These are phyloP conservation scores for Lentinula sp. DNA, from an alignment of 768 basidiomycete genomes.

Conservation along the genomic window DNA sequence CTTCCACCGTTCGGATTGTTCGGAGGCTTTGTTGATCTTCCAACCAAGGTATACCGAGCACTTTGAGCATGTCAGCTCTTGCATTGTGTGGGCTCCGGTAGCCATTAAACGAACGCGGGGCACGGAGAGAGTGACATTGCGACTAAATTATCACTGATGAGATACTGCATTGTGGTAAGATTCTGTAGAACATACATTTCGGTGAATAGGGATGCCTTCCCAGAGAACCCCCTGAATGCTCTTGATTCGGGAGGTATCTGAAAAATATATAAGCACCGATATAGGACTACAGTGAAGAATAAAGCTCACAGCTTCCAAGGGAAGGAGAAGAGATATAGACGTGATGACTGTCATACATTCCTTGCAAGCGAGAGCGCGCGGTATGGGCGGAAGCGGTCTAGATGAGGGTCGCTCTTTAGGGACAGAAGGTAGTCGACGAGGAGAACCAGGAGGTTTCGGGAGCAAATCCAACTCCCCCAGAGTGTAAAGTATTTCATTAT, in stretches of 20 bases:
- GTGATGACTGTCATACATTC: conserved; percentile 39
- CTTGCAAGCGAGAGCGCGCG: conserved; percentile 39
- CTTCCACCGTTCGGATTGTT: conserved; percentile 56
- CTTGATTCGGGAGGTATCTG: conserved; percentile 41
- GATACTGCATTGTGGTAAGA: neutral
- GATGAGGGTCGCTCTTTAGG: conserved; percentile 22
- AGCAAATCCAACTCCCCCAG: neutral
- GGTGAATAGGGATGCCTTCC: conserved; percentile 54
- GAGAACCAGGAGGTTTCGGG: neutral
- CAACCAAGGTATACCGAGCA: conserved; percentile 55
- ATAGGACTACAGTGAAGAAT: neutral
- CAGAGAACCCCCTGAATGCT: conserved; percentile 48
- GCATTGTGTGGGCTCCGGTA: conserved; percentile 59
- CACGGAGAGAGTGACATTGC: conserved; percentile 37
- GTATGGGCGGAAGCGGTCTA: conserved; percentile 45
- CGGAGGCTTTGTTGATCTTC: conserved; percentile 56
- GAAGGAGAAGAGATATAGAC: conserved; percentile 35
- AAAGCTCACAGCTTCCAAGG: conserved; percentile 30
- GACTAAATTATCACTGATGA: conserved; percentile 22
- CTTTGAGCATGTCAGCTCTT: conserved; percentile 44
- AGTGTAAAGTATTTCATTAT: neutral
- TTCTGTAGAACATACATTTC: conserved; percentile 35
- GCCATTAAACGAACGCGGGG: conserved; percentile 54
- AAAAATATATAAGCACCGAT: neutral
- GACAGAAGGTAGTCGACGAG: conserved; percentile 15